A percentile compares a stretch with the other conserved stretches of the same genome.
phyloP scores from a whole-genome alignment of 2,329 filamentous ascomycete species.

The Monosporascus sp. region DNA sequence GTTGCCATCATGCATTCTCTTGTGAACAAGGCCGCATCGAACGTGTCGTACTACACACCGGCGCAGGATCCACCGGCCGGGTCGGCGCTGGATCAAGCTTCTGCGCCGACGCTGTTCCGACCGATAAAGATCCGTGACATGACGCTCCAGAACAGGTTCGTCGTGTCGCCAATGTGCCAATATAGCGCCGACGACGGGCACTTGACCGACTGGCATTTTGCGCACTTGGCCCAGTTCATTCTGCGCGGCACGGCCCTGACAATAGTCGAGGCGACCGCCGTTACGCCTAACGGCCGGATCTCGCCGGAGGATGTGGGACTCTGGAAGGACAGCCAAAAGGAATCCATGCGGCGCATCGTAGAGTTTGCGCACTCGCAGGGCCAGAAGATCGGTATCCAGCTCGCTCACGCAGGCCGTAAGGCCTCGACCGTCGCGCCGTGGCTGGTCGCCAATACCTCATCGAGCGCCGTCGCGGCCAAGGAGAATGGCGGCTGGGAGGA shows the following conservation, averaged over 20 bases:
- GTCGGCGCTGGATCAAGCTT: conserved; percentile 35
- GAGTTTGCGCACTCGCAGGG: conserved; percentile 78
- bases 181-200: conserved; percentile 59
- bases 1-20: conserved; percentile 17
- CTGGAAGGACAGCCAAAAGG: conserved; percentile 81
- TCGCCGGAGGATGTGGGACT: conserved; percentile 74
- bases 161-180: conserved; percentile 57
- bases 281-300: conserved; percentile 73
- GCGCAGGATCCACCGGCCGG: conserved; percentile 47
- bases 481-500: conserved; percentile 52
- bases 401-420: conserved; percentile 75
- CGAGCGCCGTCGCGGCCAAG: conserved; percentile 48
- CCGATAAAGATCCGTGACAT: conserved; percentile 50
- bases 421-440: conserved; percentile 58
- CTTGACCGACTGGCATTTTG: conserved; percentile 73
- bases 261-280: conserved; percentile 73
- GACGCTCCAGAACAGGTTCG: conserved; percentile 51
- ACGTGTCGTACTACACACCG: conserved; percentile 50
- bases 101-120: conserved; percentile 49
- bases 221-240: conserved; percentile 75
- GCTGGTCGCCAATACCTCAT: conserved; percentile 48
- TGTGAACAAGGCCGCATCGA: conserved; percentile 33
- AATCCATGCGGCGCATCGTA: conserved; percentile 61
- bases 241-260: conserved; percentile 68
- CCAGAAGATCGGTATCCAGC: conserved; percentile 73